Evolutionary conservation across 129 eudicot genomes (phyloP), one percentile per base, ranked within the genome.

Genomic region (Artemisia argyi): DNA sequence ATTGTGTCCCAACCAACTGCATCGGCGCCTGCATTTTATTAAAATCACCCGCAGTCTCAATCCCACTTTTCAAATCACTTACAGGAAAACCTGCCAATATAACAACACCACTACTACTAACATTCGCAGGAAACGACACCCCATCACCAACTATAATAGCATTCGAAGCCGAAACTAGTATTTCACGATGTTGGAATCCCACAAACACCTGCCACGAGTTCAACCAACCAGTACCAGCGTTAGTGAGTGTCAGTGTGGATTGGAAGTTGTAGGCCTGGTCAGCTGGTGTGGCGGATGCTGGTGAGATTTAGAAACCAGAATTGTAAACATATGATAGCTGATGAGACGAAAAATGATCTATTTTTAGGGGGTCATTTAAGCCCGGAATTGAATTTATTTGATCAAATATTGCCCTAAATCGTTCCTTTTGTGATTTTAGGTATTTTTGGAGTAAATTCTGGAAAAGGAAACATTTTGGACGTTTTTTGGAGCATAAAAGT

Each of bases 201-300:
- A 86, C 83, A 67, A 82, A 86, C 14, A 83, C 86, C 78, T 82
- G 76, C 96, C 96, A 89, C 8, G 89, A 75, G 22, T 79, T 83
- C 18, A 86, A 75, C 64, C 79, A 83, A 1, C 68, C 69, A 0
- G 54, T 59, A 11, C 83, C 90, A 49, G 81, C 79, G 76, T 89
- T 89, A 17, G 81, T 80, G 26, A 89, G 73, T 1, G 78, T 75
- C 11, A 86, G 80, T 2, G 80, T 82, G 12, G 96, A 89, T 15
- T 78, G 75, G 60, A 89, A 89, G 57, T 61, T 76, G 91, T 88
- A 83, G 16, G 96, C 82, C 51, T 88, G 96, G 55, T 68, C 65
- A 48, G 46, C 19, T 26, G 80, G 14, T 58, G 76, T 71, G 58
- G 79, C 48, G 54, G 83, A 55, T 4, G 35, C 61, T 2, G 95